Conservation (phyloP, 192 early-diverging fungal genomes). For the Gaertneriomyces semiglobifer region DNA sequence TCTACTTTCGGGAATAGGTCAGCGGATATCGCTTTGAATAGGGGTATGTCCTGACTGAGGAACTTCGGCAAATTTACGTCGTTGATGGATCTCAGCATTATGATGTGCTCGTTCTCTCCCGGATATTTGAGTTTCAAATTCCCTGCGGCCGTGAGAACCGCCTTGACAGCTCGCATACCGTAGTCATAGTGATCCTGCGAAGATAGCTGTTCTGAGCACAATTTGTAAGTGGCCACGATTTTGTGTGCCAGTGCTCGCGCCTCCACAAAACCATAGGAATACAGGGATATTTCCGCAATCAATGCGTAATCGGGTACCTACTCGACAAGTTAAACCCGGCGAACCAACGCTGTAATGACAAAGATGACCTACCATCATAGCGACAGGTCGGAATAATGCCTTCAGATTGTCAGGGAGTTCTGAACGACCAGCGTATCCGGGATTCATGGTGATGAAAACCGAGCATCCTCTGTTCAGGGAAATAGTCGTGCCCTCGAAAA, state of each 20-base stretch:
- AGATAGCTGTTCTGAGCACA: conserved; percentile 63
- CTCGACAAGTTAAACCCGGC: neutral
- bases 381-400: conserved; percentile 60
- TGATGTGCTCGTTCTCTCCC: conserved; percentile 57
- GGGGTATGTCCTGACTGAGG: conserved; percentile 55
- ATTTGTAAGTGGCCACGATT: conserved; percentile 60
- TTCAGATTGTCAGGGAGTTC: conserved; percentile 63
- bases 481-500: conserved; percentile 62
- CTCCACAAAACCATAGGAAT: conserved; percentile 61
- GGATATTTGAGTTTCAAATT: conserved; percentile 58
- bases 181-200: conserved; percentile 66
- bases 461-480: conserved; percentile 57
- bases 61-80: conserved; percentile 64
- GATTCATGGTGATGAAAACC: conserved; percentile 65
- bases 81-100: conserved; percentile 58
- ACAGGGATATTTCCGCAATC: conserved; percentile 62
- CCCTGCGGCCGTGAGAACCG: conserved; percentile 60
- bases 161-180: conserved; percentile 62
- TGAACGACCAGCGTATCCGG: conserved; percentile 58
- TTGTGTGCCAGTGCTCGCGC: conserved; percentile 55
- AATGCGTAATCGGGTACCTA: conserved; percentile 60
- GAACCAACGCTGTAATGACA: neutral
- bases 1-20: conserved; percentile 60
- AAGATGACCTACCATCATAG: conserved; percentile 52
- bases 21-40: conserved; percentile 59